Conservation (phyloP, 805 yeast species). For the Myxozyma nipponensis region DNA sequence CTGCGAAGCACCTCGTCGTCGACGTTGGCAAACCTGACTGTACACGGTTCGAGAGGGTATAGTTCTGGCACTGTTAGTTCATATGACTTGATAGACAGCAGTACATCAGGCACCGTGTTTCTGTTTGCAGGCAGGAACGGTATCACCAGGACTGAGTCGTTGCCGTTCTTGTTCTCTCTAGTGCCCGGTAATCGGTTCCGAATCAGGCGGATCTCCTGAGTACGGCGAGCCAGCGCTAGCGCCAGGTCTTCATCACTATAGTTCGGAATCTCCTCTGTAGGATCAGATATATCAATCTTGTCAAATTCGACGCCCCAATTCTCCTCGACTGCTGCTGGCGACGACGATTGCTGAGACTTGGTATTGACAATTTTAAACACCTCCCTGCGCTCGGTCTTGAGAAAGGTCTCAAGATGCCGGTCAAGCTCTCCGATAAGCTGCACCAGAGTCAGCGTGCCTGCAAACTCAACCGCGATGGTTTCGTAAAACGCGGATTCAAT, state of each 20-base stretch:
- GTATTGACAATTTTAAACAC: constrained; percentile 54
- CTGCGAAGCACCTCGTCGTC: constrained; percentile 6
- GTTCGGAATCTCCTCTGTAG: constrained; percentile 2
- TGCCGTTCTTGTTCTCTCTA: constrained; percentile 1
- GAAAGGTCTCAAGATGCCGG: constrained; percentile 53
- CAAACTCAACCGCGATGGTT: constrained; percentile 27
- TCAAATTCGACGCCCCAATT: constrained; percentile 22
- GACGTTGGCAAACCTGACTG: constrained; percentile 3
- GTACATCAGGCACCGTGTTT: constrained; percentile 1
- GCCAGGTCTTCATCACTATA: constrained; percentile 10
- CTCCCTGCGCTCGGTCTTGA: constrained; percentile 55
- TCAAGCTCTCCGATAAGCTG: constrained; percentile 56
- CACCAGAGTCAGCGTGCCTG: constrained; percentile 48
- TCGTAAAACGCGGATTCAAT: constrained; percentile 59
- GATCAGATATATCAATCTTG: not conserved
- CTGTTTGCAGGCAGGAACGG: constrained; percentile 9
- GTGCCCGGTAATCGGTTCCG: constrained; percentile 14
- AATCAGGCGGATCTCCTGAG: constrained; percentile 21
- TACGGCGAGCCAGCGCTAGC: constrained; percentile 15
- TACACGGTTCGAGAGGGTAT: constrained; percentile 26
- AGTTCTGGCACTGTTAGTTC: constrained; percentile 24
- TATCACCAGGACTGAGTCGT: constrained; percentile 10
- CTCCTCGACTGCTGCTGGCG: not conserved
- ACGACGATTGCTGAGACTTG: not conserved
- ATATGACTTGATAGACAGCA: constrained; percentile 1